phyloP scores from a whole-genome alignment of 495 filamentous ascomycete genomes.

The Delitschia confertaspora region DNA sequence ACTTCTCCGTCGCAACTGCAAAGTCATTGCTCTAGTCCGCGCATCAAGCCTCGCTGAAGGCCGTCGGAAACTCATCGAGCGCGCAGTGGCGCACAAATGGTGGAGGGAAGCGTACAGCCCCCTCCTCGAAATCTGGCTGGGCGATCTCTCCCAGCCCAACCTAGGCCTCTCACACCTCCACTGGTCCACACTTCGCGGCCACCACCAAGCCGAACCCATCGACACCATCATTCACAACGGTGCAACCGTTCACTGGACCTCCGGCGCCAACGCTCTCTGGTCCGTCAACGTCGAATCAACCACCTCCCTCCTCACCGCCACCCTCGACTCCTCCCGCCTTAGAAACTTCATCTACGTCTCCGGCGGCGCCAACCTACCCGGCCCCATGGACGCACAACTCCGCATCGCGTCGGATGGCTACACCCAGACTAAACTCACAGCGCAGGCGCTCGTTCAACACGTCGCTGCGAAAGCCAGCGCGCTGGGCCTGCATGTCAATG shows the following conservation, averaged over 20 bases:
- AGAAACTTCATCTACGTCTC: neutral
- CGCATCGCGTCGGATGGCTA: too few species aligned
- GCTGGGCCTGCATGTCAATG: too few species aligned
- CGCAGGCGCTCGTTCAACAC: too few species aligned
- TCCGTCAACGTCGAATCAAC: neutral
- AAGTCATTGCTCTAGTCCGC: too few species aligned
- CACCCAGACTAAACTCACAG: too few species aligned
- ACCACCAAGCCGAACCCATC: neutral
- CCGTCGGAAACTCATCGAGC: too few species aligned
- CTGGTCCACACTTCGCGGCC: neutral
- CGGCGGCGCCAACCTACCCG: too few species aligned
- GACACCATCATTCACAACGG: neutral
- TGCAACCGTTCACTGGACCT: neutral
- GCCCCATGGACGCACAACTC: too few species aligned
- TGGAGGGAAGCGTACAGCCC: neutral
- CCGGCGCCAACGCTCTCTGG: neutral
- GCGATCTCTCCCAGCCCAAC: neutral
- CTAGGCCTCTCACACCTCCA: neutral
- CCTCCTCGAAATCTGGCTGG: neutral
- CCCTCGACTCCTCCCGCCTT: neutral
- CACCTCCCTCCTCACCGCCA: neutral
- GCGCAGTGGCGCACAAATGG: neutral
- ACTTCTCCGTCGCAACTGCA: too few species aligned
- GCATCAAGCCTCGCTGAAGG: too few species aligned
- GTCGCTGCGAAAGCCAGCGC: too few species aligned